phyloP scores from a whole-genome alignment of 2,329 filamentous ascomycete genomes.

The Teratosphaeria zuluensis region DNA sequence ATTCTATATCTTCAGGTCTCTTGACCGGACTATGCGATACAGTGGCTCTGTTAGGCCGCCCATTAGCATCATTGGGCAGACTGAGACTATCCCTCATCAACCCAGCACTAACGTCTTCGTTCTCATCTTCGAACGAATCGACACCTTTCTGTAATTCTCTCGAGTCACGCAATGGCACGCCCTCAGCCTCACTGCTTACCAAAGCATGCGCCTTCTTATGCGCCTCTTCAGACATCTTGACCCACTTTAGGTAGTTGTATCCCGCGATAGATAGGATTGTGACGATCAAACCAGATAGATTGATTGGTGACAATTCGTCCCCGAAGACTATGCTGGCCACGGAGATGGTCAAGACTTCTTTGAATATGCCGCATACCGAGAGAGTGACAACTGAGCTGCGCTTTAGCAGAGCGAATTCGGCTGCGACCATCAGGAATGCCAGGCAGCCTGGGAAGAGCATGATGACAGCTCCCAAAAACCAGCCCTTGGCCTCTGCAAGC shows the following conservation, averaged over 20 bases:
- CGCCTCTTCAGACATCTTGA: slow-evolving; percentile 75
- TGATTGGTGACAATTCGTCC: slow-evolving; percentile 77
- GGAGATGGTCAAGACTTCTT: slow-evolving; percentile 92
- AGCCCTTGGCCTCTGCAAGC: slow-evolving; percentile 60
- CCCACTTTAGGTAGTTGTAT: slow-evolving; percentile 94
- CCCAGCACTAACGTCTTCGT: slow-evolving; percentile 1
- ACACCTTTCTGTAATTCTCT: slow-evolving; percentile 4
- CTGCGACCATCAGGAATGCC: slow-evolving; percentile 93
- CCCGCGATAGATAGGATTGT: slow-evolving; percentile 74
- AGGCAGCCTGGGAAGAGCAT: slow-evolving; percentile 83
- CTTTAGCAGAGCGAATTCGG: slow-evolving; percentile 89
- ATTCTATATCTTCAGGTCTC: slow-evolving; percentile 34
- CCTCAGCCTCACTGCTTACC: slow-evolving; percentile 29
- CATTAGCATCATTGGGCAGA: slow-evolving; percentile 1
- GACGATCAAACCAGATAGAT: slow-evolving; percentile 75
- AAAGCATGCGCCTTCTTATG: slow-evolving; percentile 36
- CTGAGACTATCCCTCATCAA: slow-evolving; percentile 7
- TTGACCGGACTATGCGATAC: slow-evolving; percentile 30
- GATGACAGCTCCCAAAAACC: slow-evolving; percentile 56
- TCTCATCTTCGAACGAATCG: slow-evolving; percentile 4
- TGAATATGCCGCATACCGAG: slow-evolving; percentile 96
- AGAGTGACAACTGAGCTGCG: slow-evolving; percentile 93
- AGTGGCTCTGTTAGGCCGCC: background rate
- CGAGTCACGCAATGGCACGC: slow-evolving; percentile 12
- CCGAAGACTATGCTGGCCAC: slow-evolving; percentile 82